phyloP scores from a whole-genome alignment of 768 basidiomycete genomes.

The Lactarius tabidus region DNA sequence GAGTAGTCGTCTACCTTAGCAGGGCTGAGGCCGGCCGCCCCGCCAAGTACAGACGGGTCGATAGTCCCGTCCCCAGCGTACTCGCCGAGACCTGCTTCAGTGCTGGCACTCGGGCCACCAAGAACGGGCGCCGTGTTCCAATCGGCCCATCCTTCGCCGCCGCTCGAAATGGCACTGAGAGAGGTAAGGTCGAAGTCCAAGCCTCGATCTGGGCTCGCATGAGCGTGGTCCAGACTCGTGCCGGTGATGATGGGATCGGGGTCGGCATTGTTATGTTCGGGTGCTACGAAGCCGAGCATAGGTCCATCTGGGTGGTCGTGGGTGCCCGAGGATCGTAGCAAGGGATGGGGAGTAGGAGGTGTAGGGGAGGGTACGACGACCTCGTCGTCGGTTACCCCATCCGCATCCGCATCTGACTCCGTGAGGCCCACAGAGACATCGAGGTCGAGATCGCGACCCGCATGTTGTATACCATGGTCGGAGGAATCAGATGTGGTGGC shows the following conservation, averaged over 20 bases:
- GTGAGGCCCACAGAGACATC: too few relatives aligned
- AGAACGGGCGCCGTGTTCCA: background rate
- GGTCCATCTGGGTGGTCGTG: too few relatives aligned
- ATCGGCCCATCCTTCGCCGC: background rate
- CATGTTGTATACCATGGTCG: too few relatives aligned
- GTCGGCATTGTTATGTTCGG: constrained; percentile 6
- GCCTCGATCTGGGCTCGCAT: background rate
- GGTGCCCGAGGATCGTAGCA: too few relatives aligned
- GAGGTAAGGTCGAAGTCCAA: background rate
- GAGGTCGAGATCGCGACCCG: too few relatives aligned
- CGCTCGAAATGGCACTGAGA: background rate
- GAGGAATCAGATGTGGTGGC: background rate
- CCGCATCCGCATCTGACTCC: too few relatives aligned
- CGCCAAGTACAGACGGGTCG: constrained; percentile 20
- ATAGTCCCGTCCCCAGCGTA: constrained; percentile 21
- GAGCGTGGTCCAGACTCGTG: background rate
- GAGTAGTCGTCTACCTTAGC: background rate
- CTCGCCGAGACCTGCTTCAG: too few relatives aligned
- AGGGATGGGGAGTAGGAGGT: too few relatives aligned
- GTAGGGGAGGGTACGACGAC: too few relatives aligned
- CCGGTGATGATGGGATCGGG: background rate
- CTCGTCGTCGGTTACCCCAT: too few relatives aligned
- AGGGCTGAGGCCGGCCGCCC: constrained; percentile 5
- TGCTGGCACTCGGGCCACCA: background rate
- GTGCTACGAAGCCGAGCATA: background rate